Percentiles rank a stretch among this genome's conserved stretches.
Evolutionary conservation across 2,329 filamentous ascomycete species (phyloP).

Genomic region (Diplodia scrobiculata): DNA sequence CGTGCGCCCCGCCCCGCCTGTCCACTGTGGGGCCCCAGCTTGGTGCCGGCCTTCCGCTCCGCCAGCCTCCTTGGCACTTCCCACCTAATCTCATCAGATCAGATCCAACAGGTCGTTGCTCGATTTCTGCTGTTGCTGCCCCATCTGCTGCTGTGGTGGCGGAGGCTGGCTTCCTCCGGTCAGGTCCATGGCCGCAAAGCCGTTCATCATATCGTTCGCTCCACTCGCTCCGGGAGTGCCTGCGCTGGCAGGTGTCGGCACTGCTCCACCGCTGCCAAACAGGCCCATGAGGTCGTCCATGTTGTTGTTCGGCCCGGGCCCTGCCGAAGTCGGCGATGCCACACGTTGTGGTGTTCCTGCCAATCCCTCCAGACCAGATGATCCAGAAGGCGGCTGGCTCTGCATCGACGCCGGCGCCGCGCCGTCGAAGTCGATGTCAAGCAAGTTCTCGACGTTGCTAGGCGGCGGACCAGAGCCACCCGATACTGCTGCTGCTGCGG

Average conservation of each 20-base stretch:
- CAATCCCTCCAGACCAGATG: conserved; percentile 57
- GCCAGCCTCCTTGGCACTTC: conserved; percentile 20
- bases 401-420: conserved; percentile 86
- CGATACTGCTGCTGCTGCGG: conserved; percentile 65
- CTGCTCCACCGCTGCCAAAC: conserved; percentile 57
- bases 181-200: conserved; percentile 80
- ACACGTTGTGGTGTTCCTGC: conserved; percentile 69
- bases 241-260: conserved; percentile 37
- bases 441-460: conserved; percentile 86
- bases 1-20: conserved; percentile 25
- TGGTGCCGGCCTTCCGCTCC: conserved; percentile 11
- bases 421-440: conserved; percentile 96
- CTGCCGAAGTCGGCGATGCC: conserved; percentile 59
- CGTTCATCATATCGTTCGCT: conserved; percentile 68
- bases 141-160: conserved; percentile 50
- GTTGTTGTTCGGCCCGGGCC: conserved; percentile 57
- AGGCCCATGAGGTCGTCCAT: conserved; percentile 81
- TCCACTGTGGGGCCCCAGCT: conserved; percentile 13
- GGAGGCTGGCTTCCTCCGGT: conserved; percentile 65
- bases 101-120: conserved; percentile 29
- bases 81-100: conserved; percentile 23
- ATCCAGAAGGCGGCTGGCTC: conserved; percentile 57
- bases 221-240: conserved; percentile 42
- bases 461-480: conserved; percentile 61
- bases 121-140: conserved; percentile 12